Evolutionary conservation across 2,329 filamentous ascomycete genomes (phyloP).

Genomic region (Fusarium decemcellulare): DNA sequence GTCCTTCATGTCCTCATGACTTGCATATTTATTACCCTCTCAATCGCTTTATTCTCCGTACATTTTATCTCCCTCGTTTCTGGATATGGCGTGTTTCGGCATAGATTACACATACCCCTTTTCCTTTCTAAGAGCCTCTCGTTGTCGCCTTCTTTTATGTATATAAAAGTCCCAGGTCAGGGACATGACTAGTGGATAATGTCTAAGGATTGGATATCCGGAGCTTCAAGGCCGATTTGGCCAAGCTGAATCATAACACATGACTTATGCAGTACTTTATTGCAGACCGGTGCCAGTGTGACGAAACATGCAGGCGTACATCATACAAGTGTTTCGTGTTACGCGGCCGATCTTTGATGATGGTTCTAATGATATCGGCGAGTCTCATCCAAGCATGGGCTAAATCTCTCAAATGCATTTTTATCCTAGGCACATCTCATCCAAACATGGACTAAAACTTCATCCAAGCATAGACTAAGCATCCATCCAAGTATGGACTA

Average conservation of each 20-base stretch:
- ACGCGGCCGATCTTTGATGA: too few species aligned
- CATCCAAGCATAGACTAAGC: too few species aligned
- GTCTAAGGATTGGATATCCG: constrained; percentile 35
- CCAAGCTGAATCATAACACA: constrained; percentile 21
- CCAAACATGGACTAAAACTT: too few species aligned
- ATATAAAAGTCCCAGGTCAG: constrained; percentile 29
- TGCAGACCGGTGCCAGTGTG: too few species aligned
- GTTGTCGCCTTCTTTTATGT: constrained; percentile 10
- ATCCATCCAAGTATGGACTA: too few species aligned
- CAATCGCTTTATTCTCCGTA: constrained; percentile 18
- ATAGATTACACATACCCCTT: constrained; percentile 39
- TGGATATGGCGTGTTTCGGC: constrained; percentile 35
- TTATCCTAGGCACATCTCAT: too few species aligned
- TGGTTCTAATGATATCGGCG: too few species aligned
- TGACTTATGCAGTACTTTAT: constrained; percentile 5
- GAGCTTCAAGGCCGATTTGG: constrained; percentile 9
- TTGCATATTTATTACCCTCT: constrained; percentile 12
- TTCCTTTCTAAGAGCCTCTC: constrained; percentile 19
- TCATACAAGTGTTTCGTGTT: too few species aligned
- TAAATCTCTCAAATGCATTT: too few species aligned
- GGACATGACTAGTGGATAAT: constrained; percentile 43
- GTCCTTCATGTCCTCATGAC: constrained; percentile 28
- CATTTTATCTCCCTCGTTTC: constrained; percentile 2
- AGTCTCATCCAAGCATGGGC: too few species aligned
- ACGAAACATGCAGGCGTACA: too few species aligned